Evolutionary conservation across 352 stramenopile species (phyloP).

Genomic region (Phytophthora aleatoria): DNA sequence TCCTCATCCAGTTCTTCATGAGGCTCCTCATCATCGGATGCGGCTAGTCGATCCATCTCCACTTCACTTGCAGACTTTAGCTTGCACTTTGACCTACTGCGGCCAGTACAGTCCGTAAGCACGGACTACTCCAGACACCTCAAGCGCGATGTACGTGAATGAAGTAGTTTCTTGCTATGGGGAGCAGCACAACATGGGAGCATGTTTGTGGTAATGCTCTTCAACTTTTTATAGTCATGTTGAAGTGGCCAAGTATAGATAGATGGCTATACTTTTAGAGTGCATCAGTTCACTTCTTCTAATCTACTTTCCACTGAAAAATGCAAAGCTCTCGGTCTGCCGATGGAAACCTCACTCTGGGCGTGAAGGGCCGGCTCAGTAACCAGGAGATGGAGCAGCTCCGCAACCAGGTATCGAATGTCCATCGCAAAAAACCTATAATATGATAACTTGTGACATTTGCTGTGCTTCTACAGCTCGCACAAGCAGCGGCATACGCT

Average conservation of each 20-base stretch:
- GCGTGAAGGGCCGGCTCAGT: slow-evolving; percentile 56
- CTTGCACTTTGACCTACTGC: not conserved
- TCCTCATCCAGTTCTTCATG: slow-evolving; percentile 6
- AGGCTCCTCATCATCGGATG: slow-evolving; percentile 5
- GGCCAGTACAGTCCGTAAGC: not conserved
- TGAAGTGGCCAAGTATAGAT: slow-evolving; percentile 31
- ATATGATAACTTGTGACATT: not conserved
- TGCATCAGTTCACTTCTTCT: not conserved
- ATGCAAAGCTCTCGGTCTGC: slow-evolving; percentile 13
- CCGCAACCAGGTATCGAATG: slow-evolving; percentile 21
- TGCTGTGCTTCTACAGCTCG: slow-evolving; percentile 39
- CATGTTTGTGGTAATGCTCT: not conserved
- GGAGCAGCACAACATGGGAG: not conserved
- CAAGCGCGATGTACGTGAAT: not conserved
- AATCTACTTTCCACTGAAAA: not conserved
- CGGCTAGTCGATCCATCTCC: slow-evolving; percentile 17
- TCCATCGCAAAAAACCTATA: slow-evolving; percentile 33
- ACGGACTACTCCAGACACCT: not conserved
- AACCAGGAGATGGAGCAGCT: slow-evolving; percentile 79
- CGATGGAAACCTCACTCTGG: slow-evolving; percentile 29
- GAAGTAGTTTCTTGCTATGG: slow-evolving; percentile 17
- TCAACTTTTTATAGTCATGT: slow-evolving; percentile 28
- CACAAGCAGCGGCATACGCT: slow-evolving; percentile 59
- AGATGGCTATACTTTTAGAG: slow-evolving; percentile 29
- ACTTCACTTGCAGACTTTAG: not conserved